A percentile compares a stretch with the other conserved stretches of the same genome.
phyloP scores from a whole-genome alignment of 106 monocot species.

The Acorus gramineus region DNA sequence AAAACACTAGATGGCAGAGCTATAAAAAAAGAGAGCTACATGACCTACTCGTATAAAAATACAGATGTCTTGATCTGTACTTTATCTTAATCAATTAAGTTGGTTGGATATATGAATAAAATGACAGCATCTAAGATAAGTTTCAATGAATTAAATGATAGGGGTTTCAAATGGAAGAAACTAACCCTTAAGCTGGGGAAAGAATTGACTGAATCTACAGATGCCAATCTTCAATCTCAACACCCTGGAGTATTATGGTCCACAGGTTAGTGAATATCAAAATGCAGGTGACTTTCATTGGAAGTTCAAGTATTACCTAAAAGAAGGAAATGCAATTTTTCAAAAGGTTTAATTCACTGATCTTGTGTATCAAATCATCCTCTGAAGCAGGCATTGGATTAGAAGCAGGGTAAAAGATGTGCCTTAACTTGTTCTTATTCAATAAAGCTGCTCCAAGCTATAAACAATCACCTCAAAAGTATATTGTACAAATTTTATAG shows the following conservation, averaged over 20 bases:
- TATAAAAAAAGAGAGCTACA: too few species aligned
- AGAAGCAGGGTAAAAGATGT: slow-evolving; percentile 47
- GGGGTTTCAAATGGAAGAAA: slow-evolving; percentile 4
- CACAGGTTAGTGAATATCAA: slow-evolving; percentile 11
- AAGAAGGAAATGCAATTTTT: slow-evolving; percentile 74
- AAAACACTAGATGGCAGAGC: too few species aligned
- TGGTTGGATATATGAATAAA: too few species aligned
- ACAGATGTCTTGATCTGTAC: too few species aligned
- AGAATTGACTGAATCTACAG: slow-evolving; percentile 71
- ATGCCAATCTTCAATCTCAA: too few species aligned
- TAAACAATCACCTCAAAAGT: slow-evolving; percentile 2
- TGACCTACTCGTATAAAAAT: too few species aligned
- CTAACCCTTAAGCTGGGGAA: slow-evolving; percentile 80
- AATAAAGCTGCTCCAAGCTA: slow-evolving; percentile 90
- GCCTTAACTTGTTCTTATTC: slow-evolving; percentile 76
- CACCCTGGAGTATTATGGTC: slow-evolving; percentile 7
- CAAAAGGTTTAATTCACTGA: slow-evolving; percentile 35
- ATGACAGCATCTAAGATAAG: too few species aligned
- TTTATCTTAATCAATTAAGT: too few species aligned
- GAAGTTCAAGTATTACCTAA: slow-evolving; percentile 40
- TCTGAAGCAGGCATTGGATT: not conserved
- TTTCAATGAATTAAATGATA: not conserved
- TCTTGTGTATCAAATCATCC: slow-evolving; percentile 9
- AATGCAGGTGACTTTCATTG: not conserved
- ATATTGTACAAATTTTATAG: too few species aligned